Base-by-base conservation (phyloP, 768 basidiomycete genomes). In the Leccinum boreale region DNA sequence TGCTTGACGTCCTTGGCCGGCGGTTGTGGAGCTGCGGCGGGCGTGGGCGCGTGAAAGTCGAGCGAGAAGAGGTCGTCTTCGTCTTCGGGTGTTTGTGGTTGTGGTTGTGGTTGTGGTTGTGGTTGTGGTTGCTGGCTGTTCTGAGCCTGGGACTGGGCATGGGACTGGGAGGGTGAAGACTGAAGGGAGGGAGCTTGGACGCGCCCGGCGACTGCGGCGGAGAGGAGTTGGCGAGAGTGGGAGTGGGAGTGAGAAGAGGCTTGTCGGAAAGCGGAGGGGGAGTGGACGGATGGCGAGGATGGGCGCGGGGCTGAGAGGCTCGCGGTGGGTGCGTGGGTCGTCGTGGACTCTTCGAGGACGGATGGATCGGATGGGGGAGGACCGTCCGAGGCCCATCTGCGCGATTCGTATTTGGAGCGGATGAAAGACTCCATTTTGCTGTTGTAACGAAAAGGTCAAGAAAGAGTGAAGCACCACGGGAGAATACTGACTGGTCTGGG, bases 361-460 rank as follows among this genome's bases (percentile, higher is more conserved):
- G 89, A 85, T 3, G 95, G 96, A 72, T 98, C 91, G 0, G 74
- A 67, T 0, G 96, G 96, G 0, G 81, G 84, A 14, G 91, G 89
- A 0, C 91, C 94, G n/a, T 95, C 90, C 73, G 89, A 76, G 2
- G 95, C 96, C 96, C 96, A 99, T 57, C 96, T 80, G 24, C 82
- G 81, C 3, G 89, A 85, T 73, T 99, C 96, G 71, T 99, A 99
- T 72, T 99, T 98, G 21, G 92, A 94, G 51, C 96, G 88, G 59
- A 98, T 90, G 74, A 94, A 98, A 0, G 92, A 94, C 57, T 98
- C 96, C 80, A 98, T 94, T 82, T 98, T 98, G 72, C 95, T 96
- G 69, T 19, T 3, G 23, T 24, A 19, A 8, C 9, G 12, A 24
- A 15, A 28, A 9, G 12, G 45, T 19, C 21, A 26, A 26, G 12